Conservation (phyloP, 495 filamentous ascomycete species). For the Cercophora newfieldiana region DNA sequence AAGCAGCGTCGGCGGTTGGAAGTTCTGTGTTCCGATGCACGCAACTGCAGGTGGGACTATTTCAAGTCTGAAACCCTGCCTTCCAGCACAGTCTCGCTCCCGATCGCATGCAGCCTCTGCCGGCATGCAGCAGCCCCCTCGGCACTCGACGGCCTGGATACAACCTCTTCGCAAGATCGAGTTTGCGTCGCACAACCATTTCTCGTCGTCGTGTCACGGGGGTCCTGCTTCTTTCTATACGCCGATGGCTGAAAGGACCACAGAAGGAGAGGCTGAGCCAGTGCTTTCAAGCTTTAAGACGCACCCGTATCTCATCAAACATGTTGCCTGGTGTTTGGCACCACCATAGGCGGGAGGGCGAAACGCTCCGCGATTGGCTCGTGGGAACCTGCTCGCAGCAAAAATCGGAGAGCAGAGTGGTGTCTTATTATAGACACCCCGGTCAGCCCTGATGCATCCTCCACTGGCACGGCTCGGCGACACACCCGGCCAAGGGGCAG, state of each 20-base stretch:
- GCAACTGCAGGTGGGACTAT: slow-evolving; percentile 23
- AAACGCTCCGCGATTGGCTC: slow-evolving; percentile 13
- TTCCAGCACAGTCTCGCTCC: background rate
- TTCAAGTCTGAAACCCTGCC: slow-evolving; percentile 19
- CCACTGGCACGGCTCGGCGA: slow-evolving; percentile 19
- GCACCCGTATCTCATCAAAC: slow-evolving; percentile 11
- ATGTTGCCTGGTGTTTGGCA: slow-evolving; percentile 8
- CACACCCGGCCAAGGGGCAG: slow-evolving; percentile 12
- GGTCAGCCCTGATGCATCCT: slow-evolving; percentile 21
- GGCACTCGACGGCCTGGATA: background rate
- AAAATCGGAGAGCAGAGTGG: slow-evolving; percentile 21
- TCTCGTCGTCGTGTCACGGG: background rate
- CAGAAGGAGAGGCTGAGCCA: background rate
- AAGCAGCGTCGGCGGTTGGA: slow-evolving; percentile 28
- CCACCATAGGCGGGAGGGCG: slow-evolving; percentile 3
- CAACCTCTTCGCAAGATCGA: background rate
- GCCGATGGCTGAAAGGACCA: background rate
- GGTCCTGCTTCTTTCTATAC: background rate
- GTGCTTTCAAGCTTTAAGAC: background rate
- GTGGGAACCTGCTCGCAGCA: no score
- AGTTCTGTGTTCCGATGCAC: slow-evolving; percentile 21
- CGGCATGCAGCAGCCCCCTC: slow-evolving; percentile 3
- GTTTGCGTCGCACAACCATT: background rate
- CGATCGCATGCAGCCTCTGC: slow-evolving; percentile 14
- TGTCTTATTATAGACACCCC: slow-evolving; percentile 30